These are phyloP conservation scores for Lumnitzera racemosa DNA, from an alignment of 345 rosid species.

Conservation along the genomic window DNA sequence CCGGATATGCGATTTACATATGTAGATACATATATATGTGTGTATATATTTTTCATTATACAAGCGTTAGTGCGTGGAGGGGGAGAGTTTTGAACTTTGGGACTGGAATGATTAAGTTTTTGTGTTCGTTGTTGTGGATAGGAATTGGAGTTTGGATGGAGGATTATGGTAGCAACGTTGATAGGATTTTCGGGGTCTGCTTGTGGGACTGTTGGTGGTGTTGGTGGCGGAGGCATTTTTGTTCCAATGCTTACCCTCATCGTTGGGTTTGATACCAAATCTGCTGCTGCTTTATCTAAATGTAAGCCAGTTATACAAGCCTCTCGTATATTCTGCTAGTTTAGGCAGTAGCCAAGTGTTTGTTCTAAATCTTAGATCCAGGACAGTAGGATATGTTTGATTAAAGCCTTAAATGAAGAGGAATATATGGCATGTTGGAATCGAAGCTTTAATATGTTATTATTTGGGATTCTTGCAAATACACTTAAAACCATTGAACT, in stretches of 20 bases:
- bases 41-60: too few species aligned
- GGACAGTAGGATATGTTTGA: too few species aligned
- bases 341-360: not conserved
- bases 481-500: too few species aligned
- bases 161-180: constrained; percentile 51
- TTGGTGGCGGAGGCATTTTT: constrained; percentile 95
- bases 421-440: too few species aligned
- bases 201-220: constrained; percentile 93
- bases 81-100: not conserved
- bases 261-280: constrained; percentile 87
- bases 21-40: not conserved
- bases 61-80: not conserved
- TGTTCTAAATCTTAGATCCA: too few species aligned
- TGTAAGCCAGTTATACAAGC: constrained; percentile 26
- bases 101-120: not conserved
- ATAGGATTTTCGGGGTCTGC: constrained; percentile 92
- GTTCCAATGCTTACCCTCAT: constrained; percentile 93
- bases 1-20: not conserved
- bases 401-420: too few species aligned
- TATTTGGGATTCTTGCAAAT: too few species aligned
- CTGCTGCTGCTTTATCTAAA: constrained; percentile 96
- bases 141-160: constrained; percentile 71
- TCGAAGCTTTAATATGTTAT: too few species aligned
- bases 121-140: constrained; percentile 13
- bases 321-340: not conserved